Evolutionary conservation across 495 filamentous ascomycete species (phyloP), one percentile per base, ranked within the genome.

Genomic region (Aspergillus haitiensis): DNA sequence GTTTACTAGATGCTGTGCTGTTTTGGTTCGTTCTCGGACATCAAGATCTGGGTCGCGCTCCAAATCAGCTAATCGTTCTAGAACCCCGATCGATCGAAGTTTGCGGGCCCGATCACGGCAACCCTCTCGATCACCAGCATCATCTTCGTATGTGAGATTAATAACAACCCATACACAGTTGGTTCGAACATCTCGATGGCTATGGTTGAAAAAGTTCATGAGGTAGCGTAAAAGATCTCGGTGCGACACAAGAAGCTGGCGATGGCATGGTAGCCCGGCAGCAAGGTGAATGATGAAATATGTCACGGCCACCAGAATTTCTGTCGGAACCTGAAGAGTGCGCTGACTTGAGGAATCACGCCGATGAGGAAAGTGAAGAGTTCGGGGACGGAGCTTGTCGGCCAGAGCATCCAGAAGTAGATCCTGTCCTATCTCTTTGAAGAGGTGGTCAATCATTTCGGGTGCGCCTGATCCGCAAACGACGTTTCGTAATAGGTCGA

Each of bases 401-500:
- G 84, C 82, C 16, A 97, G 71, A 40, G 93, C 87, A 46, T 86
- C 82, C 61, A 96, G 91, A 16, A 96, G 67, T 34, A 85, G 81
- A 52, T 88, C 82, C 64, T 90, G 81, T 15, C 90, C 91, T n/a
- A 96, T 75, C 50, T 84, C 80, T 39, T 74, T 78, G 69, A 96
- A 88, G n/a, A 97, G 71, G 56, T 84, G 82, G 62, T 96, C 92
- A 58, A 96, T 88, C 86, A 96, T 92, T 62, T 91, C 88, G 7
- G 82, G 70, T 8, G 83, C 80, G 31, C 83, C 84, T 9, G 75
- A 69, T 11, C 87, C 88, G 56, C 85, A 87, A 61, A 96, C 87
- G n/a, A 97, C 78, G 70, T 98, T 98, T 48, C 92, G 82, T 54
- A 98, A 82, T 58, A 94, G 85, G 53, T 93, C 88, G 34, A 98